phyloP scores from a whole-genome alignment of 2,329 filamentous ascomycete genomes.

The Fusarium globosum region DNA sequence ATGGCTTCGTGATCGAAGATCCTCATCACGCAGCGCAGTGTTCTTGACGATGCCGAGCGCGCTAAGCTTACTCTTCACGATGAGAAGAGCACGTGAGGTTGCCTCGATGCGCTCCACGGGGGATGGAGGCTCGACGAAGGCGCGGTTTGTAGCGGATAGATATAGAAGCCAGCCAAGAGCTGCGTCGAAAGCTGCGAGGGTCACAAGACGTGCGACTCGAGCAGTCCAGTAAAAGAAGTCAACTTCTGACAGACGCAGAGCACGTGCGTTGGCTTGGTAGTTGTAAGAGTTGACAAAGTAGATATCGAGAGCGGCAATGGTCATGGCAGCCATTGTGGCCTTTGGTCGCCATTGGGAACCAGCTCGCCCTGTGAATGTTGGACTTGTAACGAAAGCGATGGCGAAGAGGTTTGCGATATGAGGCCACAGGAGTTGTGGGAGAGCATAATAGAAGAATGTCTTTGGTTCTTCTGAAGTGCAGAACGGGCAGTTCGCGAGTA shows the following conservation, averaged over 20 bases:
- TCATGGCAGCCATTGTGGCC: constrained; percentile 72
- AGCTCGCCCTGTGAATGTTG: constrained; percentile 70
- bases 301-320: constrained; percentile 71
- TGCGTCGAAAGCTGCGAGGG: constrained; percentile 73
- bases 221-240: constrained; percentile 79
- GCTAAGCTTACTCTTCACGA: constrained; percentile 73
- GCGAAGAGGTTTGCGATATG: constrained; percentile 82
- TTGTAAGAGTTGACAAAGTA: constrained; percentile 74
- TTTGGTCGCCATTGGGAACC: constrained; percentile 75
- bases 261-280: constrained; percentile 71
- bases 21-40: constrained; percentile 78
- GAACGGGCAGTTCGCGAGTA: constrained; percentile 82
- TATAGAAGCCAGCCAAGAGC: constrained; percentile 75
- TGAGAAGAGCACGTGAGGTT: constrained; percentile 66
- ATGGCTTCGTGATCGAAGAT: constrained; percentile 72
- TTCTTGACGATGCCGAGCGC: constrained; percentile 83
- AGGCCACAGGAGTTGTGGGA: constrained; percentile 78
- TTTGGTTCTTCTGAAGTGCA: constrained; percentile 77
- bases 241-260: constrained; percentile 70
- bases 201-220: constrained; percentile 70
- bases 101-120: constrained; percentile 74
- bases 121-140: constrained; percentile 72
- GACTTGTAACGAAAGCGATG: constrained; percentile 79
- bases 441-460: constrained; percentile 82
- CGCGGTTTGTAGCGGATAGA: constrained; percentile 81